Evolutionary conservation across 306 rosid species (phyloP), one percentile per base, ranked within the genome.

Genomic region (Begonia fuchsioides): DNA sequence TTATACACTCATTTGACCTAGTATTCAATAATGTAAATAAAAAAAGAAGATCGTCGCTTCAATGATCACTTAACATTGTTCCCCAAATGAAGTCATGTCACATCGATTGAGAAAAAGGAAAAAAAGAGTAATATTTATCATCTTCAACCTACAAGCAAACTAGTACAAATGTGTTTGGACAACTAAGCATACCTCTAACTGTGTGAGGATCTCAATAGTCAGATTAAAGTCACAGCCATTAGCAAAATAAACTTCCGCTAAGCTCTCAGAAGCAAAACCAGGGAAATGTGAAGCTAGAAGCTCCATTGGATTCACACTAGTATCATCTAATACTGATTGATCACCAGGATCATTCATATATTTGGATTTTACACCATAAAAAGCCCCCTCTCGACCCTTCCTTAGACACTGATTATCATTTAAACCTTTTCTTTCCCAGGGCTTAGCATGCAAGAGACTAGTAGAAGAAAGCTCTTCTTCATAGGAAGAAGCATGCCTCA

Each of bases 211-310:
- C 58, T 84, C 97, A 68, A 78, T 64, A 62, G 97, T 88, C 54
- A 78, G 61, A 64, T 78, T 75, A 49, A 88, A 57, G 67, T 88
- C 90, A 2, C 93, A 69, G 44, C 86, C 86, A 56, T 72, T 88
- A 58, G 97, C 93, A 64, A 81, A 76, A 72, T 74, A 88, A 64
- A 88, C 97, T 71, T 81, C 93, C 6, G 78, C 70, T 40, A 88
- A 83, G 77, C 97, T 88, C 72, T 83, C 86, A 59, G 90, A 67
- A 0, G 95, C 87, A 76, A 83, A 83, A 62, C 97, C 95, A 15
- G 95, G 97, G 76, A 88, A 88, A 43, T 76, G 86, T 53, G 82
- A 54, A 59, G 82, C 86, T 75, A 88, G 72, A 59, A 88, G 74
- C 43, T 88, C 95, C 53, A 77, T 63, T 40, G 97, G 90, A 54